These are phyloP conservation scores for Peltaster fructicola DNA, from an alignment of 2,329 filamentous ascomycete genomes.

Conservation along the genomic window DNA sequence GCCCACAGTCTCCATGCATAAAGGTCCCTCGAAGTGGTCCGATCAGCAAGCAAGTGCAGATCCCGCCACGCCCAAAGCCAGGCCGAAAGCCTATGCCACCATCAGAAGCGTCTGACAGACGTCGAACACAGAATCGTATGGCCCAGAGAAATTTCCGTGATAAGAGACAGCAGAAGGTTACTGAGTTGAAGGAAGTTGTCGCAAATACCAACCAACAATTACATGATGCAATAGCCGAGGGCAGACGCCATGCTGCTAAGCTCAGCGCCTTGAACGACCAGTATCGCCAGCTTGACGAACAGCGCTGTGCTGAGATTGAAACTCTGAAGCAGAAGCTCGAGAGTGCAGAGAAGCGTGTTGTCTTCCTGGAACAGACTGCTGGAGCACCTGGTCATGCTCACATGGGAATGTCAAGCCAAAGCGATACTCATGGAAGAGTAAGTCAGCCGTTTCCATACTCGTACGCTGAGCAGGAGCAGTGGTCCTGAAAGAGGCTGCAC, in stretches of 20 bases:
- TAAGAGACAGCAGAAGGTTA: slow-evolving; percentile 66
- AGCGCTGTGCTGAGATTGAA: too few species aligned
- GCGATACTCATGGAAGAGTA: too few species aligned
- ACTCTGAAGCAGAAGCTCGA: too few species aligned
- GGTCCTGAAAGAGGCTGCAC: too few species aligned
- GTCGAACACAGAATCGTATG: slow-evolving; percentile 85
- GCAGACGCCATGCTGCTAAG: slow-evolving; percentile 1
- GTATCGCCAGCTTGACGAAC: too few species aligned
- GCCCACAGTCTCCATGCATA: too few species aligned
- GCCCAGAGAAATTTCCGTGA: slow-evolving; percentile 85
- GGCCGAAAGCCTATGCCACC: slow-evolving; percentile 65
- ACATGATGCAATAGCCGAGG: slow-evolving; percentile 4
- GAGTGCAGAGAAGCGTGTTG: too few species aligned
- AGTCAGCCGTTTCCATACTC: too few species aligned
- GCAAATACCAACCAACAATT: slow-evolving; percentile 4
- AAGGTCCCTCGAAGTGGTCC: slow-evolving; percentile 20
- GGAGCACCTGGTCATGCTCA: too few species aligned
- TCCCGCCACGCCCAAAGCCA: slow-evolving; percentile 38
- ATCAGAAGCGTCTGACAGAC: slow-evolving; percentile 80
- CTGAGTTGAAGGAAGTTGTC: slow-evolving; percentile 34
- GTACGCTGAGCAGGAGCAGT: too few species aligned
- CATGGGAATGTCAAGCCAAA: too few species aligned
- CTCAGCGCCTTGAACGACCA: not conserved
- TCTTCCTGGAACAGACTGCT: too few species aligned
- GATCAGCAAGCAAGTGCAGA: slow-evolving; percentile 19